Base-by-base conservation (phyloP, 1,139 yeast genomes). In the Candida tunisiensis region DNA sequence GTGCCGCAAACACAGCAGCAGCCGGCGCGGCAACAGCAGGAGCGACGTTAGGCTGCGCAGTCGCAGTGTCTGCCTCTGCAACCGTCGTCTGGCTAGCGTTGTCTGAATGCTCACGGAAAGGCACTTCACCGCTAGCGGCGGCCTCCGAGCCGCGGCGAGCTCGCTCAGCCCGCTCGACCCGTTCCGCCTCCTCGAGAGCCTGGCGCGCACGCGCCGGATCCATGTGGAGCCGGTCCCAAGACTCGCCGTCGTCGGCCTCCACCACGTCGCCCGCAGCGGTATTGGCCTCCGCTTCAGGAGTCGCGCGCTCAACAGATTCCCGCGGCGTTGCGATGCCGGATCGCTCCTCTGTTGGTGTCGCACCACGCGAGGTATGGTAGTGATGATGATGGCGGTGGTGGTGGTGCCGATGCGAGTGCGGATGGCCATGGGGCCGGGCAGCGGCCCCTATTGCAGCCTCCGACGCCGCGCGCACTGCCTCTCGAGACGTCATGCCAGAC, bases 371-470 rank as follows among this genome's bases (percentile, higher is more conserved):
- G 24, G 24, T 5, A 17, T 23, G 25, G 19, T 25, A 17, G 15
- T 14, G 29, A 11, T 19, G 19, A 11, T 19, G 24, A 18, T 17
- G 15, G 22, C 15, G 23, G 20, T 20, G 22, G 11, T 20, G 21
- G 5, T 19, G 25, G 16, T 21, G 24, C 9, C 1, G 20, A 6
- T 5, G 13, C 14, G 16, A 12, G n/a, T n/a, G n/a, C n/a, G n/a
- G n/a, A n/a, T n/a, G n/a, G n/a, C n/a, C n/a, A n/a, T n/a, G n/a
- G n/a, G n/a, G n/a, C n/a, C n/a, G n/a, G n/a, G n/a, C n/a, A n/a
- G n/a, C n/a, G n/a, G n/a, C n/a, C n/a, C n/a, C n/a, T n/a, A n/a
- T n/a, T n/a, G n/a, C n/a, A n/a, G n/a, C n/a, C n/a, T n/a, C n/a
- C n/a, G n/a, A n/a, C n/a, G n/a, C n/a, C n/a, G n/a, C n/a, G n/a